phyloP scores from a whole-genome alignment of 257 asterid species.

The Nicotiana sylvestris region DNA sequence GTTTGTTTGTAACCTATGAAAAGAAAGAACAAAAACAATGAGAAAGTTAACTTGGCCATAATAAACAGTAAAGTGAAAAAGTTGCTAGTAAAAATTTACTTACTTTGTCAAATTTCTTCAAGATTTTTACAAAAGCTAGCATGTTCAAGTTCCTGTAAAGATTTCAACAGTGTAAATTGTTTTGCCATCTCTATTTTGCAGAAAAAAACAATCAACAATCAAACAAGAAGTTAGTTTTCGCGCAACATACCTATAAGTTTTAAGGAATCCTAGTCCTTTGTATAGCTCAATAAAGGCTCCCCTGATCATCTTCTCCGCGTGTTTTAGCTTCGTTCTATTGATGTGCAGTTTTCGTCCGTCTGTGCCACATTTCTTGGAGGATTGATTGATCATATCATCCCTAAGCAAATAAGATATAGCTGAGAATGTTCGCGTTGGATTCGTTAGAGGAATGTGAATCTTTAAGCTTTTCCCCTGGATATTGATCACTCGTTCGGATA shows the following conservation, averaged over 20 bases:
- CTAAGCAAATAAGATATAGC: slow-evolving; percentile 68
- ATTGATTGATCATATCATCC: slow-evolving; percentile 70
- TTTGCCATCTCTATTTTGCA: not conserved
- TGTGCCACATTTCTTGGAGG: slow-evolving; percentile 63
- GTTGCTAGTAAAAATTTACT: slow-evolving; percentile 18
- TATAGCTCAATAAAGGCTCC: slow-evolving; percentile 87
- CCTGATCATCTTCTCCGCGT: slow-evolving; percentile 87
- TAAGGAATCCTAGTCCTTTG: slow-evolving; percentile 78
- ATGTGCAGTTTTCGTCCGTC: slow-evolving; percentile 49
- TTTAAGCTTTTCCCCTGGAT: slow-evolving; percentile 59
- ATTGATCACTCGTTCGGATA: slow-evolving; percentile 40
- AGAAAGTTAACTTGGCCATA: slow-evolving; percentile 19
- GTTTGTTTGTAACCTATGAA: slow-evolving; percentile 72
- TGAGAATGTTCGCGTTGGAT: slow-evolving; percentile 72
- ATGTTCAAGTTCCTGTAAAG: slow-evolving; percentile 74
- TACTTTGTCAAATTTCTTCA: slow-evolving; percentile 96
- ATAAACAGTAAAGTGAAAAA: not conserved
- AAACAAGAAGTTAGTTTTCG: not conserved
- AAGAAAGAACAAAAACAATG: slow-evolving; percentile 7
- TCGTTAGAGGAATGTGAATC: slow-evolving; percentile 75
- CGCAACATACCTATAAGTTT: slow-evolving; percentile 62
- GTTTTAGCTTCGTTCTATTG: slow-evolving; percentile 61
- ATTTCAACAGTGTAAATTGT: not conserved
- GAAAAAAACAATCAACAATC: not conserved
- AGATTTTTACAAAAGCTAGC: slow-evolving; percentile 86